phyloP scores from a whole-genome alignment of 2,329 filamentous ascomycete species.

The Aureobasidium sp. region DNA sequence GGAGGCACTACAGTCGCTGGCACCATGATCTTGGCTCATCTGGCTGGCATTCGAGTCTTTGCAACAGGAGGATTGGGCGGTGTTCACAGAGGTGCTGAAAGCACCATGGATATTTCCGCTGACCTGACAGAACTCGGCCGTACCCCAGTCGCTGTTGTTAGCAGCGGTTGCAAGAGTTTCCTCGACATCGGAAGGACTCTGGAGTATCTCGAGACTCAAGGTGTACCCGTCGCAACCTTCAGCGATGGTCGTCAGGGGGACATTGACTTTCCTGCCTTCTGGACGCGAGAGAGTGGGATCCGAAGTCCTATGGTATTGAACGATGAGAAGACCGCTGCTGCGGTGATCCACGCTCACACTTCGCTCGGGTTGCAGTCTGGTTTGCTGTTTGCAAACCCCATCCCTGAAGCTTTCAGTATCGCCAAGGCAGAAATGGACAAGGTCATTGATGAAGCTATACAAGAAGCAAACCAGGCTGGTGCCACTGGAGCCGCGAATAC shows the following conservation, averaged over 20 bases:
- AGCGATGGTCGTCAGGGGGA: slow-evolving; percentile 66
- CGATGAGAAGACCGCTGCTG: slow-evolving; percentile 74
- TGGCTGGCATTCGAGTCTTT: slow-evolving; percentile 86
- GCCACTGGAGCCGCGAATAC: slow-evolving; percentile 72
- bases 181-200: slow-evolving; percentile 85
- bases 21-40: slow-evolving; percentile 81
- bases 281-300: slow-evolving; percentile 77
- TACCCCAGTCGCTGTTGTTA: slow-evolving; percentile 80
- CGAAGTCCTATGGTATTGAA: slow-evolving; percentile 69
- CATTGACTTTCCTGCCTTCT: slow-evolving; percentile 89
- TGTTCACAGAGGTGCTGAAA: slow-evolving; percentile 82
- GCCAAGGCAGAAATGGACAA: slow-evolving; percentile 62
- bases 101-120: slow-evolving; percentile 86
- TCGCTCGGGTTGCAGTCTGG: slow-evolving; percentile 67
- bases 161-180: slow-evolving; percentile 92
- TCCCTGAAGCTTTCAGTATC: slow-evolving; percentile 64
- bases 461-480: slow-evolving; percentile 57
- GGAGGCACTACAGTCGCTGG: slow-evolving; percentile 91
- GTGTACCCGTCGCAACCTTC: slow-evolving; percentile 81
- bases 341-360: slow-evolving; percentile 77
- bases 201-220: slow-evolving; percentile 68
- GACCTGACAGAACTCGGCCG: slow-evolving; percentile 90
- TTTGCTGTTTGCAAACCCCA: slow-evolving; percentile 81
- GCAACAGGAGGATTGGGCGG: slow-evolving; percentile 92
- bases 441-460: slow-evolving; percentile 61